Evolutionary conservation across 179 eudicot genomes (phyloP), one percentile per base, ranked within the genome.

Genomic region (Nepenthes alata): DNA sequence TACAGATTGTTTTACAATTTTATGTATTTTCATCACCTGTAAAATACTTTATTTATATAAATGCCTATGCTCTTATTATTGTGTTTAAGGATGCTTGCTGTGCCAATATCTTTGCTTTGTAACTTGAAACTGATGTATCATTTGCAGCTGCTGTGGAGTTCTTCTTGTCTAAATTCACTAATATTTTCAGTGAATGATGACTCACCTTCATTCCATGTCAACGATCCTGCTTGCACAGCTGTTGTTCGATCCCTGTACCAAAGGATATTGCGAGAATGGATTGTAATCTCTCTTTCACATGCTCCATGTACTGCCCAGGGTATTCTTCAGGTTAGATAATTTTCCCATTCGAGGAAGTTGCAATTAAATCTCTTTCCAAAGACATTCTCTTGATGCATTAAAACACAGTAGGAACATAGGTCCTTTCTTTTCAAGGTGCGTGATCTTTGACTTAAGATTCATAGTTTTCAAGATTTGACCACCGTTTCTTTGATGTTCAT

Each of bases 251-350:
- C 95, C 55, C 74, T 90, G 69, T 94, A 85, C 80, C 97, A 94
- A 70, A 78, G 64, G 72, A 79, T 83, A 62, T 96, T 90, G 16
- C 86, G 97, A 41, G 99, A 94, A 49, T 94, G 99, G 99, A 85
- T 94, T 13, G 69, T 90, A 57, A 75, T 82, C 60, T 85, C 99
- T 53, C 99, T 94, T 61, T 94, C 99, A 56, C 74, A 83, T 82
- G 96, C 99, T 81, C 99, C 99, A 36, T 94, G 99, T 83, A 90
- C 96, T 37, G 79, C 87, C 55, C 99, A 94, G 82, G 99, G 99
- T 68, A 88, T 94, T 80, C 99, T 94, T 76, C 99, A 93, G 98
- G 98, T 93, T 67, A 52, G 74, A 56, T 56, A 47, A 47, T 53
- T 55, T 48, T 65, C 38, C 3, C 14, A 47, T 45, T 11, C 2